Percentiles rank a stretch among this genome's conserved stretches.
Conservation (phyloP, 164 flowering plant genomes). For the Cinnamomum micranthum region DNA sequence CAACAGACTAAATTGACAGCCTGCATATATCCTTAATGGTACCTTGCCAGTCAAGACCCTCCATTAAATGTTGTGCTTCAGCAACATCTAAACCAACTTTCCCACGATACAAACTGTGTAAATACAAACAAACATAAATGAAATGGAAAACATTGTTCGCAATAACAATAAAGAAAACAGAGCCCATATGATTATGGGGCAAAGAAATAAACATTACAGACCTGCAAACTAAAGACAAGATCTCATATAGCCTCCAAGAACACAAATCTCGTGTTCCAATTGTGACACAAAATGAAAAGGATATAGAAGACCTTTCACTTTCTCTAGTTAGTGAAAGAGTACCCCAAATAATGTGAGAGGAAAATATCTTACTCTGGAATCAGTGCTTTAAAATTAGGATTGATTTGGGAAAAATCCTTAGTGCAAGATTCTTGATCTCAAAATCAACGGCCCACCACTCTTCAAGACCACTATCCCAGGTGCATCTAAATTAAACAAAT, state of each 20-base stretch:
- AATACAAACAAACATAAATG: background rate
- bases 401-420: constrained; percentile 65
- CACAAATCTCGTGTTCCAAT: background rate
- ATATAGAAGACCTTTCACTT: background rate
- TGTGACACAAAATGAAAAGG: background rate
- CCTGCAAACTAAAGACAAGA: background rate
- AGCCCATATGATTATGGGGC: background rate
- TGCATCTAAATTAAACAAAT: too few species aligned
- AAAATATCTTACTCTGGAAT: constrained; percentile 71
- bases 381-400: constrained; percentile 77
- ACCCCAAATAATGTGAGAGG: background rate
- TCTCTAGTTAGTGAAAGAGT: background rate
- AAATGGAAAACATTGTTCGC: background rate
- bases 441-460: constrained; percentile 99
- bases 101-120: constrained; percentile 78
- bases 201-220: background rate
- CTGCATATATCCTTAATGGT: constrained; percentile 95
- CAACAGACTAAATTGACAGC: too few species aligned
- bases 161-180: background rate
- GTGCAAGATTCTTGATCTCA: constrained; percentile 91
- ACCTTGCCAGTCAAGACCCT: constrained; percentile 94
- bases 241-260: background rate
- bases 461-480: constrained; percentile 89
- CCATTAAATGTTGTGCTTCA: constrained; percentile 93
- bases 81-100: constrained; percentile 94